Base-by-base conservation (phyloP, 805 yeast genomes). In the Lachancea nothofagi region DNA sequence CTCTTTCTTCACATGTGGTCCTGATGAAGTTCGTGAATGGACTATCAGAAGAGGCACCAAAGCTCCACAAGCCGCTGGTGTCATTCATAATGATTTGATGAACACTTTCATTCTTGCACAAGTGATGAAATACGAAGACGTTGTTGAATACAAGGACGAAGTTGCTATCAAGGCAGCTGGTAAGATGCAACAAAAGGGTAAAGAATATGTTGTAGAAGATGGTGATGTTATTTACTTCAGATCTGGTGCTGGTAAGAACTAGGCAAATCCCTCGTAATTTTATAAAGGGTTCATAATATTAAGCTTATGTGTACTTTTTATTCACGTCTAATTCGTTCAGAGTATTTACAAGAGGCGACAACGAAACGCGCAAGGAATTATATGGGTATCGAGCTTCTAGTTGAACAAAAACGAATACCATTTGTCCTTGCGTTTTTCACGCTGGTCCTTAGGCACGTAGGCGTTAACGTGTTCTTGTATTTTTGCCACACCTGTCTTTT, bases 1-100 rank as follows among this genome's bases (percentile, higher is more conserved):
- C 50, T 87, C 96, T 39, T 93, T 82, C 73, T 93, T 87, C 76
- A 93, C 98, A 25, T 82, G 93, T 61, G 98, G 98, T 53, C 83
- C 95, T 29, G 86, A 85, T 47, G 98, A 93, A 70, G 95, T 89
- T 36, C 83, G 97, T 65, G 97, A 94, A 67, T 93, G 98, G 98
- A 93, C 98, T 25, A 79, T 93, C 48, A 79, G 97, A 67, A 71
- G 73, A 52, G 94, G 94, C 53, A 83, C 90, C 33, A 81, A 85
- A 54, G 97, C 97, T 39, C 98, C 98, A n/a, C 88, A 84, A 59
- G 97, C 98, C 32, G 98, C 98, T 17, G 97, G 97, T 62, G 95
- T 93, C 32, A 90, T 90, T 55, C 98, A 93, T 66, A 84, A 89
- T 28, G 98, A 90, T 68, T 77, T 90, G 62, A 89, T 86, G 75